Base-by-base conservation (phyloP, 129 eudicot species). In the Artemisia annua region DNA sequence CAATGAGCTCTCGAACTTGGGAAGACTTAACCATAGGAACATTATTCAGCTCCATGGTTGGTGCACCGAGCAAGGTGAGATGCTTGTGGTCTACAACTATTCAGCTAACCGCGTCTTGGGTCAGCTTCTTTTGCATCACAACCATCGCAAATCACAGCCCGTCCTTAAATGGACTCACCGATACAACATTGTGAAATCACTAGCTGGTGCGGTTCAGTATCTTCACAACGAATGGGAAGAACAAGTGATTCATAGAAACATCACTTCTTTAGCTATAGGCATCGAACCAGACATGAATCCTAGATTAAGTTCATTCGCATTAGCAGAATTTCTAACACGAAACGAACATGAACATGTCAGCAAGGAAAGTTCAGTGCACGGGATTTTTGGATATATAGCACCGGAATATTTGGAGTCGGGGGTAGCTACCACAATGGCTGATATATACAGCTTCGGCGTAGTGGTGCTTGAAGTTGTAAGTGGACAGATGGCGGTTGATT, bases 141-240 rank as follows among this genome's bases (percentile, higher is more conserved):
- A 61, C 43, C 74, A 57, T n/a, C 59, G 30, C 48, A 80, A 35
- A 32, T 59, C 82, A 65, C 69, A 66, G 5, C 50, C 71, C 15
- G 72, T 76, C 22, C 69, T 94, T 17, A 32, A 65, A 52, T 94
- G 98, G 98, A 49, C n/a, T 16, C 85, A 90, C 10, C 57, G 98
- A 0, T 90, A 90, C 85, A 81, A 32, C 55, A 90, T 90, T 13
- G 57, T 94, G 83, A 86, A 85, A 57, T 87, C 96, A 12, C 96
- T 90, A 0, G 98, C 98, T 14, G 80, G 87, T 3, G 98, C 97
- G 0, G 58, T 94, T 73, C 83, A 75, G 56, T 94, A 94, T 62
- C 97, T 94, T 9, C 98, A 94, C 22, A 88, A 88, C 48, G 97
- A 90, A 80, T 93, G 98, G 98, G 97, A 93, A 3, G 92, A 93